phyloP scores from a whole-genome alignment of 768 basidiomycete species.

The Amanita polypyramis region DNA sequence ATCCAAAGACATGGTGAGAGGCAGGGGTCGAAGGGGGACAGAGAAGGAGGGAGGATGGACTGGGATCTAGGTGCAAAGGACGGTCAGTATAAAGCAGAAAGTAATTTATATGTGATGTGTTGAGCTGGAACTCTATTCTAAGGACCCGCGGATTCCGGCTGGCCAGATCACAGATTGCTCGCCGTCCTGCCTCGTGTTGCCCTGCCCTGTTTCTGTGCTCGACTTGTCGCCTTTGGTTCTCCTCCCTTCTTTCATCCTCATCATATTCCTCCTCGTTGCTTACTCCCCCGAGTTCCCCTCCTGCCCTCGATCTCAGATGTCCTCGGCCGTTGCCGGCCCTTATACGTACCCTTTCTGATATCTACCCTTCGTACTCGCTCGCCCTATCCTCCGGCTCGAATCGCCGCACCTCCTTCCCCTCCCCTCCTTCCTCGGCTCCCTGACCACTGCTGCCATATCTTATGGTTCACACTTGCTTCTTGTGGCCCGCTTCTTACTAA shows the following conservation, averaged over 20 bases:
- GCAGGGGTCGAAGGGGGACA: neutral
- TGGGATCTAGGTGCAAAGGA: neutral
- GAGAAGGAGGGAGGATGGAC: neutral
- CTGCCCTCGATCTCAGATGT: constrained; percentile 21
- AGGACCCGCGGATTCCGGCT: constrained; percentile 21
- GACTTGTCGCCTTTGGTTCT: constrained; percentile 13
- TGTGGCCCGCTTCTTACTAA: neutral
- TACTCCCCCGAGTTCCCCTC: too few species aligned
- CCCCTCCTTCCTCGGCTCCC: neutral
- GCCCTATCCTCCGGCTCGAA: too few species aligned
- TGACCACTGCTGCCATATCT: neutral
- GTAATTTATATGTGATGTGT: constrained; percentile 4
- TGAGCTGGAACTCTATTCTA: constrained; percentile 16
- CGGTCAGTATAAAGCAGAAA: neutral
- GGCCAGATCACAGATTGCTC: constrained; percentile 21
- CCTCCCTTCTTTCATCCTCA: too few species aligned
- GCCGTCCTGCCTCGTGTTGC: constrained; percentile 12
- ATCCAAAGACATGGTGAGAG: constrained; percentile 38
- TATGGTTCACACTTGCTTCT: constrained; percentile 4
- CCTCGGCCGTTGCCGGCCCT: too few species aligned
- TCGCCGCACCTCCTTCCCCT: neutral
- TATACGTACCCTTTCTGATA: too few species aligned
- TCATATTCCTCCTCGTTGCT: too few species aligned
- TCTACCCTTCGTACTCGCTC: constrained; percentile 35
- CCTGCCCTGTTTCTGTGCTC: constrained; percentile 11